phyloP scores from a whole-genome alignment of 2,329 filamentous ascomycete genomes.

The Ramichloridium luteum region DNA sequence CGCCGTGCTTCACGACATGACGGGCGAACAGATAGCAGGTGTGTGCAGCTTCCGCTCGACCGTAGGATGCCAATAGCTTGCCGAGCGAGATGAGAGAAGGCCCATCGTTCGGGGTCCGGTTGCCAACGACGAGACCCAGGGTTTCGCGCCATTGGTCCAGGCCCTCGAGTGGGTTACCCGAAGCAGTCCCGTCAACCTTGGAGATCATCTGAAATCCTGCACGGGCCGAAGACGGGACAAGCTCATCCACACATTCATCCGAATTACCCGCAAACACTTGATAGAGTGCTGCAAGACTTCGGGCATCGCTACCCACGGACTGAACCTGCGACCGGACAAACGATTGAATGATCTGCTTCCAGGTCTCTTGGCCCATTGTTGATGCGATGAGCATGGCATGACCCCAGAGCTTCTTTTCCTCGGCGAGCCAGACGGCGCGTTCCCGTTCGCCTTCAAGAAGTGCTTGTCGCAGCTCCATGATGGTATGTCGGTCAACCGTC shows the following conservation, averaged over 20 bases:
- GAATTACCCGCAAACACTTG: slow-evolving; percentile 87
- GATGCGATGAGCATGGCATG: slow-evolving; percentile 88
- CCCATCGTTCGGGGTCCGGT: slow-evolving; percentile 69
- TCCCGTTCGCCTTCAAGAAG: slow-evolving; percentile 74
- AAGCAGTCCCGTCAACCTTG: slow-evolving; percentile 49
- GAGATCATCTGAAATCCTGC: slow-evolving; percentile 86
- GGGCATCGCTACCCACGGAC: slow-evolving; percentile 62
- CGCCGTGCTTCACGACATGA: slow-evolving; percentile 58
- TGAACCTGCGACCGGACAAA: slow-evolving; percentile 94
- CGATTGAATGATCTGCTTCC: slow-evolving; percentile 88
- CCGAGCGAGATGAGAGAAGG: slow-evolving; percentile 70
- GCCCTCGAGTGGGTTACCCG: slow-evolving; percentile 66
- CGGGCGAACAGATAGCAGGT: slow-evolving; percentile 86
- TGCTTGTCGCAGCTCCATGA: slow-evolving; percentile 60
- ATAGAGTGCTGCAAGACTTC: slow-evolving; percentile 83
- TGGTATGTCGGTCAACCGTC: slow-evolving; percentile 51
- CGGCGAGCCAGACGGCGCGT: slow-evolving; percentile 84
- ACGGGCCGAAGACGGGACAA: slow-evolving; percentile 83
- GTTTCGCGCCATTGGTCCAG: slow-evolving; percentile 93
- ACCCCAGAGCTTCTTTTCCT: slow-evolving; percentile 88
- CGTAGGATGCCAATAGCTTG: slow-evolving; percentile 70
- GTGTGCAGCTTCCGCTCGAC: slow-evolving; percentile 80
- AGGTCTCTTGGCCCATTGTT: slow-evolving; percentile 60
- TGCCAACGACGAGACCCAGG: slow-evolving; percentile 70
- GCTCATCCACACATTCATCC: slow-evolving; percentile 88